Base-by-base conservation (phyloP, 108 stramenopile genomes). In the Conticribra weissflogii region DNA sequence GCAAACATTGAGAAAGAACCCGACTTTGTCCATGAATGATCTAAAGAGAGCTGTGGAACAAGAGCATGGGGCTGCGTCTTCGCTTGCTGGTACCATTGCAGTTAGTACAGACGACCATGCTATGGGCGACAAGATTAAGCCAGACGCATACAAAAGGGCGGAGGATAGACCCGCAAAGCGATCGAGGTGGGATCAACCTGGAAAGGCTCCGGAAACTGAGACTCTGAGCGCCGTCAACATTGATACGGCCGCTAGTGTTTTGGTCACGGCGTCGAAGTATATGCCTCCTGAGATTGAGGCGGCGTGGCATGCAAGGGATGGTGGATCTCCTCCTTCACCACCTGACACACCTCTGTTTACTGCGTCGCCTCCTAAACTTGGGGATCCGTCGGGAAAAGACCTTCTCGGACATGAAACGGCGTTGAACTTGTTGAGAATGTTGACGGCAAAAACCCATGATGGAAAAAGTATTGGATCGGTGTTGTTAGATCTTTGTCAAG, bases 351-450 rank as follows among this genome's bases (percentile, higher is more conserved):
- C 84, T 2, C 71, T 94, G 27, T 94, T 95, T 78, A 69, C 82
- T 21, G 81, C 89, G 12, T 76, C 89, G 21, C 91, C 88, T 19
- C 91, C 94, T 24, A 92, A 92, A 74, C 55, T 95, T 2, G 73
- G 85, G 5, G 94, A 95, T 85, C 86, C 94, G 8, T 85, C 89
- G 3, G 94, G 89, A 1, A 90, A 87, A 61, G 94, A 90, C 75
- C 51, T 95, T 15, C 57, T 95, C 33, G 94, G 94, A 33, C 80
- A 75, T 46, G 84, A 86, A 4, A 28, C 86, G 31, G 91, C 94
- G 9, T 61, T 92, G 30, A 55, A 71, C 29, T 60, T 95, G 21
- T 64, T 89, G 30, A 60, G 66, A 59, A 66, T 83, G 45, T 52
- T 95, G 16, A 59, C 85, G 52, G 66, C 61, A 15, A 80, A 80